Percentiles rank a stretch among this genome's conserved stretches.
phyloP scores from a whole-genome alignment of 1,139 yeast genomes.

The Arxiozyma bovina region DNA sequence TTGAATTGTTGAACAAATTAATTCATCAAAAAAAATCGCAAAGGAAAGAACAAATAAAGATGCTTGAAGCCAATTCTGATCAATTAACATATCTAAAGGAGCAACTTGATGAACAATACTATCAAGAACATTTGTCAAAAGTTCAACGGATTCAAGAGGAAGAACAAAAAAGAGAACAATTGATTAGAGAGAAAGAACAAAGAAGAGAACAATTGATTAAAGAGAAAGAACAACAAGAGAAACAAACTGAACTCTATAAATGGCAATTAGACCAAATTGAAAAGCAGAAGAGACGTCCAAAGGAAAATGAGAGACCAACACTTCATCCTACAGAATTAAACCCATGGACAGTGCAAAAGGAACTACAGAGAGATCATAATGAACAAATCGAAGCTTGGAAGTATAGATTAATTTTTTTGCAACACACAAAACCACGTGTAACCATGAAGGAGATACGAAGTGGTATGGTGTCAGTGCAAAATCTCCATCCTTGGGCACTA shows the following conservation, averaged over 20 bases:
- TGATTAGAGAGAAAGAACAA: too few relatives aligned
- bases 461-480: background rate
- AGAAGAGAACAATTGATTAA: too few relatives aligned
- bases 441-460: background rate
- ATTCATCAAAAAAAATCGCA: background rate
- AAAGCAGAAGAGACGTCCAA: background rate
- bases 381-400: background rate
- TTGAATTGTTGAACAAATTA: background rate
- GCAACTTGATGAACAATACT: too few relatives aligned
- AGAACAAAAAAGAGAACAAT: too few relatives aligned
- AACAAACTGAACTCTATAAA: background rate
- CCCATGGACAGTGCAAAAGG: background rate
- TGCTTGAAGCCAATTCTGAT: too few relatives aligned
- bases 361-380: too few relatives aligned
- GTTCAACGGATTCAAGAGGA: too few relatives aligned
- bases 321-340: background rate
- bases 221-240: background rate
- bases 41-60: background rate
- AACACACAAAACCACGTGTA: background rate
- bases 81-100: too few relatives aligned
- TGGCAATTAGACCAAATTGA: background rate
- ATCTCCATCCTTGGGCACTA: background rate
- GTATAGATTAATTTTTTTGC: background rate
- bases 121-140: too few relatives aligned
- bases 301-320: too few relatives aligned